Conservation (phyloP, 2,329 filamentous ascomycete species). For the Nannizziopsis barbatae region DNA sequence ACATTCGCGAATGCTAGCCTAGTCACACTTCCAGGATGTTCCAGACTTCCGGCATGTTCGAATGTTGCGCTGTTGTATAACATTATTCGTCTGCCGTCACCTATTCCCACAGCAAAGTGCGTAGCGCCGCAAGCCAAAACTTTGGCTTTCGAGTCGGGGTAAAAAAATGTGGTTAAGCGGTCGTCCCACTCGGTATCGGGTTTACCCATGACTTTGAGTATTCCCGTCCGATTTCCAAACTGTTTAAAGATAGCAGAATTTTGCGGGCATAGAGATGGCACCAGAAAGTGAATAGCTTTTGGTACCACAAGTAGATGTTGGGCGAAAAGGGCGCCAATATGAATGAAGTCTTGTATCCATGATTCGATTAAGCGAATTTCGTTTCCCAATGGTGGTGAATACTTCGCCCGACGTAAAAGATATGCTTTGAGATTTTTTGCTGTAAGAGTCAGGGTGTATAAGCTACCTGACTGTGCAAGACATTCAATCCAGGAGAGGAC, state of each 20-base stretch:
- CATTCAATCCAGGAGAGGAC: slow-evolving; percentile 30
- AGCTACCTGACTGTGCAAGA: slow-evolving; percentile 7
- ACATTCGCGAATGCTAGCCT: neutral
- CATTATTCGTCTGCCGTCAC: slow-evolving; percentile 15
- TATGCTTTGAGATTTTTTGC: slow-evolving; percentile 14
- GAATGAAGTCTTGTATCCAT: slow-evolving; percentile 27
- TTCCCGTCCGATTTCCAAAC: slow-evolving; percentile 14
- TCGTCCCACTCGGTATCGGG: slow-evolving; percentile 19
- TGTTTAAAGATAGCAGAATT: slow-evolving; percentile 15
- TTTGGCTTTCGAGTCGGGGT: slow-evolving; percentile 7
- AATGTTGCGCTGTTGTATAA: slow-evolving; percentile 7
- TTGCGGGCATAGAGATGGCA: slow-evolving; percentile 29
- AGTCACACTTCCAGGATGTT: neutral
- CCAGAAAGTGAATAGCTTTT: slow-evolving; percentile 27
- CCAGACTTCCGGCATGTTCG: slow-evolving; percentile 1
- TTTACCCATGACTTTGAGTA: slow-evolving; percentile 18
- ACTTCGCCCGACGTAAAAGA: slow-evolving; percentile 14
- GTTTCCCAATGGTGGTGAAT: slow-evolving; percentile 17
- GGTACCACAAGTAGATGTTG: slow-evolving; percentile 21
- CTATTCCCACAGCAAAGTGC: slow-evolving; percentile 17
- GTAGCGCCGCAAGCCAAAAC: slow-evolving; percentile 14
- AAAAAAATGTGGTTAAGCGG: slow-evolving; percentile 18
- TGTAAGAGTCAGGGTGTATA: slow-evolving; percentile 10
- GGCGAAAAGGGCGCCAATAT: slow-evolving; percentile 26
- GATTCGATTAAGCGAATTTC: slow-evolving; percentile 19